phyloP scores from a whole-genome alignment of 1,139 yeast genomes.

The Yamadazyma sp. region DNA sequence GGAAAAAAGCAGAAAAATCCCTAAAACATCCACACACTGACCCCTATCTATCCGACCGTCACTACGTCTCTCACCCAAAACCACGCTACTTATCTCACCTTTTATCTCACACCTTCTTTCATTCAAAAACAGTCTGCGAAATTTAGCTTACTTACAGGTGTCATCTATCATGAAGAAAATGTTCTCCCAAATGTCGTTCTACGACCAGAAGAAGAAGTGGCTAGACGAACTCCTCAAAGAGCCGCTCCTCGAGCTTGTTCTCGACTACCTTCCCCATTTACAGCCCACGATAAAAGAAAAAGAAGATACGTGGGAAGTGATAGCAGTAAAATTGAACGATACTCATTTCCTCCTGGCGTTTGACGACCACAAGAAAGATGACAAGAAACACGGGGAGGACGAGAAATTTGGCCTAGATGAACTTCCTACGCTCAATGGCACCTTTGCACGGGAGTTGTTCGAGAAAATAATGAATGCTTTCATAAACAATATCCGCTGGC shows the following conservation, averaged over 20 bases:
- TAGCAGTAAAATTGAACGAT: slow-evolving; percentile 34
- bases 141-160: neutral
- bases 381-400: slow-evolving; percentile 5
- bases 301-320: slow-evolving; percentile 36
- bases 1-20: too few species aligned
- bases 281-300: slow-evolving; percentile 25
- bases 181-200: slow-evolving; percentile 23
- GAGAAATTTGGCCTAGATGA: slow-evolving; percentile 19
- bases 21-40: too few species aligned
- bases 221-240: slow-evolving; percentile 25
- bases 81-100: too few species aligned
- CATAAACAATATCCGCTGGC: slow-evolving; percentile 3
- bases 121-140: neutral
- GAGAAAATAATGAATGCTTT: slow-evolving; percentile 20
- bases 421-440: slow-evolving; percentile 32
- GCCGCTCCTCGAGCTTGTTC: slow-evolving; percentile 31
- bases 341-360: slow-evolving; percentile 15
- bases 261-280: slow-evolving; percentile 34
- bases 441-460: slow-evolving; percentile 26
- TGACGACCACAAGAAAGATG: neutral
- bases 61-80: too few species aligned
- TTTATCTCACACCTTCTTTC: too few species aligned
- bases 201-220: slow-evolving; percentile 27
- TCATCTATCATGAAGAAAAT: slow-evolving; percentile 8
- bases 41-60: too few species aligned